Conservation (phyloP, 768 basidiomycete genomes). For the Mycena vitilis region DNA sequence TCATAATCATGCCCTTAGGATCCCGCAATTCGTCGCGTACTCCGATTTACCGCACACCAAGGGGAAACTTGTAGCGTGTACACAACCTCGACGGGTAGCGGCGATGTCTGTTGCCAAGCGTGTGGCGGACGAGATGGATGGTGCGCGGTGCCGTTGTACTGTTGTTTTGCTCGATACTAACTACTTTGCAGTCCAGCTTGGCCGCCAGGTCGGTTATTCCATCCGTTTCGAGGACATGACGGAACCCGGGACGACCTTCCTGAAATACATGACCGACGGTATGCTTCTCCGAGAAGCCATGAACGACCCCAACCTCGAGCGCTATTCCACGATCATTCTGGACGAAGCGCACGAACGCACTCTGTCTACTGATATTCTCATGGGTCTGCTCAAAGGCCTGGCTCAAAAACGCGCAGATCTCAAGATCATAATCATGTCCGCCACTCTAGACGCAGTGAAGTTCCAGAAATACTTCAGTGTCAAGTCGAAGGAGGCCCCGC, state of each 20-base stretch:
- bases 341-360: constrained; percentile 99
- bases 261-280: constrained; percentile 99
- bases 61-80: constrained; percentile 94
- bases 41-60: constrained; percentile 92
- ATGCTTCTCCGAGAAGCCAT: constrained; percentile 99
- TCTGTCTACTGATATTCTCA: constrained; percentile 96
- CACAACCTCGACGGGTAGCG: constrained; percentile 95
- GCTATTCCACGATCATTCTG: constrained; percentile 97
- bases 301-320: constrained; percentile 89
- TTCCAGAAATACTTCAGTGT: constrained; percentile 94
- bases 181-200: constrained; percentile 76
- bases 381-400: constrained; percentile 93
- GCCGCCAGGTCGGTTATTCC: constrained; percentile 96
- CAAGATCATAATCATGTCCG: constrained; percentile 98
- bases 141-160: constrained; percentile 55
- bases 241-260: constrained; percentile 87
- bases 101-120: constrained; percentile 99
- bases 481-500: constrained; percentile 65
- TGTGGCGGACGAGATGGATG: constrained; percentile 99
- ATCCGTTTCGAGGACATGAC: constrained; percentile 99
- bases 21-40: constrained; percentile 96
- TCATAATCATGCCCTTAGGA: constrained; percentile 59
- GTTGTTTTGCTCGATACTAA: constrained; percentile 21
- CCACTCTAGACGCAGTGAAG: constrained; percentile 95
- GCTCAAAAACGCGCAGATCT: constrained; percentile 86